Conservation (phyloP, 805 yeast genomes). For the Hanseniaspora mollemarum region DNA sequence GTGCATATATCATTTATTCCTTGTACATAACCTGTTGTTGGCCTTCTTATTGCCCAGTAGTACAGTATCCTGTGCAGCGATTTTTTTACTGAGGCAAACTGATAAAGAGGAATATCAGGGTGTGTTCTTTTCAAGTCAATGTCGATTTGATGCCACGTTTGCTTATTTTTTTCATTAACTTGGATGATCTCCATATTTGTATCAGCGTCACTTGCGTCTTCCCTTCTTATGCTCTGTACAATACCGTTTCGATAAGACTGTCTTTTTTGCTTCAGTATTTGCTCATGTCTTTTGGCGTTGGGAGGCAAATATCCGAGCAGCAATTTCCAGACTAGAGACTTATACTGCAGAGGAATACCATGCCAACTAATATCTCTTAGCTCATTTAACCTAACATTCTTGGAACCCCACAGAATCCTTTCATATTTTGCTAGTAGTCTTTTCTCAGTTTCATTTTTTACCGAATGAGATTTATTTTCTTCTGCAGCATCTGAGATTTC, state of each 20-base stretch:
- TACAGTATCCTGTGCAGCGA: constrained; percentile 72
- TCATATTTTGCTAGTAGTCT: constrained; percentile 47
- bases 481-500: not conserved
- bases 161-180: constrained; percentile 50
- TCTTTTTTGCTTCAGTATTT: constrained; percentile 65
- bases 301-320: constrained; percentile 83
- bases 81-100: constrained; percentile 57
- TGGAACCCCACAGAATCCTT: constrained; percentile 41
- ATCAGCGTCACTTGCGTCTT: not conserved
- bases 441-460: constrained; percentile 26
- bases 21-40: constrained; percentile 95
- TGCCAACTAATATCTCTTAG: constrained; percentile 81
- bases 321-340: constrained; percentile 83
- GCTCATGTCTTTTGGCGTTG: constrained; percentile 60
- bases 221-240: constrained; percentile 1
- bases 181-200: constrained; percentile 42
- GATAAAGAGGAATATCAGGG: constrained; percentile 67
- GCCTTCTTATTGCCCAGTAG: constrained; percentile 92
- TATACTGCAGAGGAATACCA: constrained; percentile 71
- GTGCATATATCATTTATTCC: constrained; percentile 92
- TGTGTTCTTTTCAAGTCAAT: constrained; percentile 93
- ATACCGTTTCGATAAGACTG: constrained; percentile 75
- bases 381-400: constrained; percentile 54
- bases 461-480: constrained; percentile 21
- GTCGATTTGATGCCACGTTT: constrained; percentile 88